phyloP scores from a whole-genome alignment of 352 stramenopile genomes.

The Pythium sukuiense region DNA sequence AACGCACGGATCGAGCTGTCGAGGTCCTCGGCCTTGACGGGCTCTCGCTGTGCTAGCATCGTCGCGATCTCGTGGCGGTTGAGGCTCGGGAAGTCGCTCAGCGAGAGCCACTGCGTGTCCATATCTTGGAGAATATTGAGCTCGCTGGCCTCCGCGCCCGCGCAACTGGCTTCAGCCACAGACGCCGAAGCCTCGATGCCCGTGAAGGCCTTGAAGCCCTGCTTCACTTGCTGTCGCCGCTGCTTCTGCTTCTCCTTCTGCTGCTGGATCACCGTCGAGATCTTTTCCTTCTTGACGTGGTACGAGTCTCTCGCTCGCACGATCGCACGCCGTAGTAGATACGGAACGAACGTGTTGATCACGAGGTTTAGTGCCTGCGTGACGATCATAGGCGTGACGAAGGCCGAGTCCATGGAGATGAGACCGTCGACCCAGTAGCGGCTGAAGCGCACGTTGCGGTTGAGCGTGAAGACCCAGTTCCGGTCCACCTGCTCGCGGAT shows the following conservation, averaged over 20 bases:
- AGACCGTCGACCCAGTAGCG: slow-evolving; percentile 61
- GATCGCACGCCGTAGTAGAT: slow-evolving; percentile 46
- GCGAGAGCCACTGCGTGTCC: slow-evolving; percentile 31
- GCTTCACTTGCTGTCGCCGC: background rate
- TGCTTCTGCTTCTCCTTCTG: slow-evolving; percentile 1
- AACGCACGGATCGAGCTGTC: slow-evolving; percentile 38
- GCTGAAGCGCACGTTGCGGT: slow-evolving; percentile 44
- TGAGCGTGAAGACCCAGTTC: slow-evolving; percentile 40
- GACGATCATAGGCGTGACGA: slow-evolving; percentile 71
- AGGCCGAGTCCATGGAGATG: slow-evolving; percentile 62
- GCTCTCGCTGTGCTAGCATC: slow-evolving; percentile 41
- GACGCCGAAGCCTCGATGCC: slow-evolving; percentile 7
- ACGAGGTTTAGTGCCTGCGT: slow-evolving; percentile 67
- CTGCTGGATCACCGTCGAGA: slow-evolving; percentile 29
- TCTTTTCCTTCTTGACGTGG: slow-evolving; percentile 49
- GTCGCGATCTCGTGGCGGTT: slow-evolving; percentile 34
- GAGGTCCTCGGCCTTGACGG: slow-evolving; percentile 37
- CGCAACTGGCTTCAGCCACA: background rate
- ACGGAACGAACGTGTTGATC: slow-evolving; percentile 69
- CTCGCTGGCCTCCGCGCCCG: background rate
- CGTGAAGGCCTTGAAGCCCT: background rate
- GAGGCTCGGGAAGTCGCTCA: slow-evolving; percentile 26
- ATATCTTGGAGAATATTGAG: slow-evolving; percentile 17
- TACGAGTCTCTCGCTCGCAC: slow-evolving; percentile 52
- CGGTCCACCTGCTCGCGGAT: slow-evolving; percentile 43